Evolutionary conservation across 2,329 filamentous ascomycete genomes (phyloP).

Genomic region (Aspergillus candidus): DNA sequence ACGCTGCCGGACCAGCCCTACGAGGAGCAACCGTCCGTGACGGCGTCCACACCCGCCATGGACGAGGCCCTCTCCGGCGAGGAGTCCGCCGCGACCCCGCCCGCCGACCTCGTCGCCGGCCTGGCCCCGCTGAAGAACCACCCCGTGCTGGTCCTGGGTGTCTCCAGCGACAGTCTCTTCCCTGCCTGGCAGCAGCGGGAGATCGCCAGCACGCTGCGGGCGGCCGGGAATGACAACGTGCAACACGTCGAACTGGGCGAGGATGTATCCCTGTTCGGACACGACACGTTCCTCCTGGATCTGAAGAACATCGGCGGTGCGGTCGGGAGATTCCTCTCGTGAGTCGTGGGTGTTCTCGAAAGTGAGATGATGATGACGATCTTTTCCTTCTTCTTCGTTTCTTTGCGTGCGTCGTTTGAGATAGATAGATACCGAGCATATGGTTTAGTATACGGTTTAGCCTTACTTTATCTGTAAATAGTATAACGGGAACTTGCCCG

Average conservation of each 20-base stretch:
- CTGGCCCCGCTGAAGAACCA: constrained; percentile 66
- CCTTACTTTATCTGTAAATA: too few species aligned
- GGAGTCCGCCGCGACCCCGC: constrained; percentile 47
- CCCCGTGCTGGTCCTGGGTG: constrained; percentile 82
- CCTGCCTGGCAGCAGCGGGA: constrained; percentile 97
- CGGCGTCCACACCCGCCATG: constrained; percentile 30
- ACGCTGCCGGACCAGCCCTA: constrained; percentile 80
- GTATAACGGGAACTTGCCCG: too few species aligned
- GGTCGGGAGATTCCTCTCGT: constrained; percentile 71
- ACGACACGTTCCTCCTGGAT: constrained; percentile 93
- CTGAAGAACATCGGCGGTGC: constrained; percentile 85
- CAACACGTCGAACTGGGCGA: constrained; percentile 88
- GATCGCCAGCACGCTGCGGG: constrained; percentile 74
- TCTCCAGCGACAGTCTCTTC: constrained; percentile 93
- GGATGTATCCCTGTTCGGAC: constrained; percentile 89
- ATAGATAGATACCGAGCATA: too few species aligned
- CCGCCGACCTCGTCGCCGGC: constrained; percentile 72
- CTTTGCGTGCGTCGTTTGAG: too few species aligned
- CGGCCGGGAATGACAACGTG: constrained; percentile 72
- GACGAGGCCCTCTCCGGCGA: constrained; percentile 23
- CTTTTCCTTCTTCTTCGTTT: not conserved
- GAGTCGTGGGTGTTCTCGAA: constrained; percentile 11
- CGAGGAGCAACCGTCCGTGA: constrained; percentile 66
- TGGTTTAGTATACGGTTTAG: too few species aligned
- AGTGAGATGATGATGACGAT: constrained; percentile 9